Evolutionary conservation across 768 basidiomycete genomes (phyloP).

Genomic region (Boletus speciosus): DNA sequence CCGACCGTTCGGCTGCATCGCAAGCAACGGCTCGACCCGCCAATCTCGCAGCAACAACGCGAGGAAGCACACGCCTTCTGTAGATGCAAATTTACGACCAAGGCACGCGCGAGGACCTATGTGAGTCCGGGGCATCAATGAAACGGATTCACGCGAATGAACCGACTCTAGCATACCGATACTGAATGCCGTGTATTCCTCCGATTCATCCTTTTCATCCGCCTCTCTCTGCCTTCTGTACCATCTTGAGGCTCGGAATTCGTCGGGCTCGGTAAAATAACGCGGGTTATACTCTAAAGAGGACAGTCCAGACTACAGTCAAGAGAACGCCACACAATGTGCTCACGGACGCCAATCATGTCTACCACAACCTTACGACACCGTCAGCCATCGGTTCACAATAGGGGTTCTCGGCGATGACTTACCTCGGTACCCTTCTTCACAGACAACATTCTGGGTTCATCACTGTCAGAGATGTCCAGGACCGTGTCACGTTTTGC

Average conservation of each 20-base stretch:
- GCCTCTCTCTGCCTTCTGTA: conserved; percentile 17
- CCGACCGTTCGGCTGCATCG: conserved; percentile 6
- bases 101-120: conserved; percentile 50
- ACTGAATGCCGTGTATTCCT: conserved; percentile 25
- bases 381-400: not conserved
- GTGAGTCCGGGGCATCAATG: not conserved
- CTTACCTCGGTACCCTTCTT: conserved; percentile 24
- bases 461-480: conserved; percentile 14
- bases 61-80: conserved; percentile 52
- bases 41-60: conserved; percentile 51
- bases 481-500: conserved; percentile 26
- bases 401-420: not conserved
- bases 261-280: conserved; percentile 36
- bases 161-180: conserved; percentile 10
- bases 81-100: conserved; percentile 53
- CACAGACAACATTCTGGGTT: conserved; percentile 18
- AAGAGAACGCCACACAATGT: not conserved
- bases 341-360: conserved; percentile 29
- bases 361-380: conserved; percentile 25
- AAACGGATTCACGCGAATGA: not conserved
- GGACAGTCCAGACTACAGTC: not conserved
- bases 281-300: conserved; percentile 36
- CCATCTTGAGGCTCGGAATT: conserved; percentile 39
- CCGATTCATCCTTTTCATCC: conserved; percentile 9
- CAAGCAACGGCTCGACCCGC: conserved; percentile 45